A percentile compares a stretch with the other conserved stretches of the same genome.
phyloP scores from a whole-genome alignment of 2,329 filamentous ascomycete species.

The Venturia nashicola region DNA sequence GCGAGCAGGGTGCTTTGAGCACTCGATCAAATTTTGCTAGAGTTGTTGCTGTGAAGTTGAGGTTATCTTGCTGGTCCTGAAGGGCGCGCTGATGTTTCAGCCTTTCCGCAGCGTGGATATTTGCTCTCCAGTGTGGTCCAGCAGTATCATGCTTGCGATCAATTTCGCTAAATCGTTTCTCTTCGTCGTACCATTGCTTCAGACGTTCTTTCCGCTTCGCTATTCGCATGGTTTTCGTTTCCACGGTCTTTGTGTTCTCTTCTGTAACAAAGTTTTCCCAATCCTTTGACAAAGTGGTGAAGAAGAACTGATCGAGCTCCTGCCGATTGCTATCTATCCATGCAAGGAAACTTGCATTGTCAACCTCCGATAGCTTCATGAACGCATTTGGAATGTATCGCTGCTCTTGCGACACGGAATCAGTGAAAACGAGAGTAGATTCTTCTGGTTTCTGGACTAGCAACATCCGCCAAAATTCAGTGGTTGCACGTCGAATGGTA shows the following conservation, averaged over 20 bases:
- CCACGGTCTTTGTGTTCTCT: conserved; percentile 71
- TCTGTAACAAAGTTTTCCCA: conserved; percentile 81
- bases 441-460: conserved; percentile 87
- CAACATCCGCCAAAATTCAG: conserved; percentile 80
- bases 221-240: conserved; percentile 58
- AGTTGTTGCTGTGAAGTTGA: conserved; percentile 60
- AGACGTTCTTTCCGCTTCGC: conserved; percentile 71
- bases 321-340: conserved; percentile 79
- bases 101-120: conserved; percentile 85
- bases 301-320: conserved; percentile 71
- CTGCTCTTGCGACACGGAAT: conserved; percentile 59
- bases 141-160: conserved; percentile 76
- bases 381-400: conserved; percentile 63
- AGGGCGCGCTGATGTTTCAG: conserved; percentile 79
- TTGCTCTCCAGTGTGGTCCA: conserved; percentile 85
- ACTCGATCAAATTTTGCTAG: conserved; percentile 71
- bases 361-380: conserved; percentile 71
- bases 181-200: conserved; percentile 65
- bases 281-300: conserved; percentile 62
- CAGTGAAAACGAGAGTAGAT: conserved; percentile 58
- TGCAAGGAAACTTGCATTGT: conserved; percentile 73
- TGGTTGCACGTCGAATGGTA: conserved; percentile 60
- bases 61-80: conserved; percentile 89
- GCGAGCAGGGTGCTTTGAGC: conserved; percentile 64
- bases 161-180: conserved; percentile 34